Evolutionary conservation across 768 basidiomycete species (phyloP), one percentile per base, ranked within the genome.

Genomic region (Termitomyces sp.): DNA sequence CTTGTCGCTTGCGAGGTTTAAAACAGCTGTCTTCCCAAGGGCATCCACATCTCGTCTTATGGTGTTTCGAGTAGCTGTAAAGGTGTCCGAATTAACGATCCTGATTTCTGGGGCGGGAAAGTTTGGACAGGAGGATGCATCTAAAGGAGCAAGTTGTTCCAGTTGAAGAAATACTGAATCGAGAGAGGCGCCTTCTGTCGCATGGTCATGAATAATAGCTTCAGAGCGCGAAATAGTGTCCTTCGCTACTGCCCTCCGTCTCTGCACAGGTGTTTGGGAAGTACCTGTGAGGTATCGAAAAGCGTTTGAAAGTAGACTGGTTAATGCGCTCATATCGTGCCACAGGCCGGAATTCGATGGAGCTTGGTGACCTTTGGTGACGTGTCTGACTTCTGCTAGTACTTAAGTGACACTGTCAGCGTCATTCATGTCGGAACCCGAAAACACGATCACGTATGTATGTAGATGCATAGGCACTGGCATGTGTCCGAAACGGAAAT

Each of bases 1-100:
- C 40, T 65, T 52, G 55, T 77, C 76, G 51, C 73, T 77, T 0
- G 78, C 78, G 5, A 79, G 65, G 52, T 76, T 79, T 18, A 77
- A 68, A 5, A 79, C 75, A 14, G 73, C 68, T 3, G 64, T 68
- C 45, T 70, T 74, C 0, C 69, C 67, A 10, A 48, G 55, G 12
- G 70, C 67, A 7, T 65, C 62, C 10, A 63, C 62, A n/a, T 67
- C 51, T 45, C 65, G 60, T n/a, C 62, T 51, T 18, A 78, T 61
- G 36, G 76, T 57, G 10, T 66, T 37, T 5, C 78, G 62, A 5
- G 78, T 76, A 13, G 65, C 64, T 0, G 70, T 67, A 63, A 77
- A 78, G 2, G 78, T 62, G 57, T 79, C 79, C 6, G 66, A 65
- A 40, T 77, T 76, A 52, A 73, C 52, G 13, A 79, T 59, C 22